Conservation (phyloP, 1,284 basidiomycete genomes). For the Cryptococcus sp. region DNA sequence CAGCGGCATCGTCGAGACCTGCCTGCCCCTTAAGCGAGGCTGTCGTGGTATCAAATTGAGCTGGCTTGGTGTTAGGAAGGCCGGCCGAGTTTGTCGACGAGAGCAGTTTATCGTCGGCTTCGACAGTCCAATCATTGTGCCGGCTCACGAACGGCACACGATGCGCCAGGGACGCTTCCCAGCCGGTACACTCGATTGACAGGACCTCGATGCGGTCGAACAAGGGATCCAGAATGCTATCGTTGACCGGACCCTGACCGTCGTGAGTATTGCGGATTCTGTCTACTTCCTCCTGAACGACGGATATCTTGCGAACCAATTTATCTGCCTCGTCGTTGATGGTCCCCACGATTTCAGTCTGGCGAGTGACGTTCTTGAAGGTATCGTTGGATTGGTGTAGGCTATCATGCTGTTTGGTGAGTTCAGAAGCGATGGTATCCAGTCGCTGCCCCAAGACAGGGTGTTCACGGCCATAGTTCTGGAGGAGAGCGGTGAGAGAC, state of each 20-base stretch:
- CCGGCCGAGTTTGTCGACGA: slow-evolving; percentile 36
- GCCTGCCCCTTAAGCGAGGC: too few relatives aligned
- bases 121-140: neutral
- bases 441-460: slow-evolving; percentile 1
- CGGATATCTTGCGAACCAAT: neutral
- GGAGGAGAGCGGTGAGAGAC: neutral
- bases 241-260: neutral
- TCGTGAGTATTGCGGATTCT: neutral
- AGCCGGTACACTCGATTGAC: slow-evolving; percentile 1
- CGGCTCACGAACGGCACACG: slow-evolving; percentile 15
- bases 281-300: neutral
- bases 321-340: slow-evolving; percentile 21
- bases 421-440: neutral
- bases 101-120: neutral
- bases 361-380: slow-evolving; percentile 13
- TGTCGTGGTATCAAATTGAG: neutral
- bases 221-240: neutral
- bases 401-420: neutral
- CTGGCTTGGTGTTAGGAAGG: slow-evolving; percentile 19
- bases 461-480: neutral
- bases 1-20: neutral
- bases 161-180: slow-evolving; percentile 14
- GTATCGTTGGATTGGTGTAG: neutral
- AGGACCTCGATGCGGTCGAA: slow-evolving; percentile 4
- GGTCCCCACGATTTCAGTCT: slow-evolving; percentile 13